Base-by-base conservation (phyloP, 106 monocot species). In the Alisma plantagoaquatica region DNA sequence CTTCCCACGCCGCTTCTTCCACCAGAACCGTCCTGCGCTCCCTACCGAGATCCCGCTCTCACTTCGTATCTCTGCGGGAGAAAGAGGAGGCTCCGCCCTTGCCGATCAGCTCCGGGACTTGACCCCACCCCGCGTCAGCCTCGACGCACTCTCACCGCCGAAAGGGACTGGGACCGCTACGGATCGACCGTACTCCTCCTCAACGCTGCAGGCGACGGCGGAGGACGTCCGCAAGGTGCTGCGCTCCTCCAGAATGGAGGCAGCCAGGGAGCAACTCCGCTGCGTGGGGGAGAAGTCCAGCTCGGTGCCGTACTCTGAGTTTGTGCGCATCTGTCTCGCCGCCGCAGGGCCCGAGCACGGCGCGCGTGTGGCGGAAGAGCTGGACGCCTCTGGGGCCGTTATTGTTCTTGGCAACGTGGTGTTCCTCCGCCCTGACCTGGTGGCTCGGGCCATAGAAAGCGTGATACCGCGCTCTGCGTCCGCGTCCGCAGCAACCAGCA, bases 211-310 rank as follows among this genome's bases (percentile, higher is more conserved):
- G 33, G 41, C 51, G 14, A 16, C 62, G 31, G 50, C 38, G 33
- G 49, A 62, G 50, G 62, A 49, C 15, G 49, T 41, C 5, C 49
- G 50, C 33, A 62, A 62, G 50, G 50, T 62, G 49, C 16, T 62
- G 50, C 49, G 47, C 15, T 33, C 51, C 2, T 50, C 62, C 25
- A 14, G 41, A 51, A 51, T 62, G 50, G 62, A 62, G 50, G 35
- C 30, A 16, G 62, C 41, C 21, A 62, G 51, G 62, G 30, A 14
- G 33, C 49, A 38, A 12, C 28, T 62, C 33, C 23, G 62, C 15
- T 10, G 22, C 2, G 46, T 62, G 19, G 26, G 2, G 2, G 10
- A 20, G 62, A n/a, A 5, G 22, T 51, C 31, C 7, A 41, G 49
- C 6, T 27, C 62, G 1, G 49, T 17, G 35, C 8, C 23, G 9